Conservation (phyloP, 2,329 filamentous ascomycete species). For the Neurospora sp. region DNA sequence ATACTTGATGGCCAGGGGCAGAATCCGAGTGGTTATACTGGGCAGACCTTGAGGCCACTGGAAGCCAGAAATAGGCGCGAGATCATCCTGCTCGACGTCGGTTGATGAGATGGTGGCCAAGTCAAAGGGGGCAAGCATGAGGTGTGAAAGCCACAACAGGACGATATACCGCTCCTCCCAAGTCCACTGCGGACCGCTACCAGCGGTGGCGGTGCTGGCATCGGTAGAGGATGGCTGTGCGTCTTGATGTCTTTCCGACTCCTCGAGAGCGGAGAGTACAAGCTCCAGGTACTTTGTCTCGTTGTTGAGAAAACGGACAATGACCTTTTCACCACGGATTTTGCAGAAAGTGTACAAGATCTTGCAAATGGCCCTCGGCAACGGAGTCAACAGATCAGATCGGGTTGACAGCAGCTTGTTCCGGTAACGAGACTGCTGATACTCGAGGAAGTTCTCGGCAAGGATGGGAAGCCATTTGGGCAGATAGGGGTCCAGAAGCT, state of each 20-base stretch:
- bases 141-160: slow-evolving; percentile 76
- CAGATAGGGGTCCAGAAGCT: slow-evolving; percentile 79
- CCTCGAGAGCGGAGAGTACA: slow-evolving; percentile 65
- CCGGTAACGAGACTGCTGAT: slow-evolving; percentile 39
- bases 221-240: background rate
- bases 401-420: slow-evolving; percentile 20
- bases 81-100: slow-evolving; percentile 35
- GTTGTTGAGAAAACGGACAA: slow-evolving; percentile 82
- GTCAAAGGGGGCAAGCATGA: slow-evolving; percentile 82
- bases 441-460: slow-evolving; percentile 64
- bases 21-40: slow-evolving; percentile 56
- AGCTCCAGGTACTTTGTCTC: slow-evolving; percentile 79
- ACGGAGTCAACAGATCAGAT: slow-evolving; percentile 36
- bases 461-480: slow-evolving; percentile 64
- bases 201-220: background rate
- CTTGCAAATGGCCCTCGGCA: slow-evolving; percentile 63
- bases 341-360: slow-evolving; percentile 90
- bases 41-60: slow-evolving; percentile 52
- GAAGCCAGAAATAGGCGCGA: slow-evolving; percentile 36
- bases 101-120: slow-evolving; percentile 70
- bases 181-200: slow-evolving; percentile 32
- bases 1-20: slow-evolving; percentile 62
- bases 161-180: slow-evolving; percentile 90
- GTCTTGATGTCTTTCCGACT: slow-evolving; percentile 28
- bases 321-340: slow-evolving; percentile 84